Evolutionary conservation across 352 stramenopile genomes (phyloP), one percentile per base, ranked within the genome.

Genomic region (Pythium aphanidermatum): DNA sequence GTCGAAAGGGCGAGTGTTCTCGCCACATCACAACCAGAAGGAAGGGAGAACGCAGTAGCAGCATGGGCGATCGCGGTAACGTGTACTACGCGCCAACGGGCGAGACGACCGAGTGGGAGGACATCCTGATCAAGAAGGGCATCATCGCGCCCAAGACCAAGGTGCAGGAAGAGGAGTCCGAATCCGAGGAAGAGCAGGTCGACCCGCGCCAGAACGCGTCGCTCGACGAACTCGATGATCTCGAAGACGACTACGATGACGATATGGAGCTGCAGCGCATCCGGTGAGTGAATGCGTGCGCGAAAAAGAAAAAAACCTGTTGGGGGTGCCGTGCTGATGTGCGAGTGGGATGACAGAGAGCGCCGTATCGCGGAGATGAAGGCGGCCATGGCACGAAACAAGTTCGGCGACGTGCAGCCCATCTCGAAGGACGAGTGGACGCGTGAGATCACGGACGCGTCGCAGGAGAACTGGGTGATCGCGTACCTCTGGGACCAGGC

Each of bases 391-490:
- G 64, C 74, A 43, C 77, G 76, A 47, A 91, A 88, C 64, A 87
- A 86, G 57, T 96, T 95, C 48, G 85, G 83, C 8, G 82, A 96
- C 46, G 58, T 97, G 16, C 74, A 93, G 47, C 80, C 86, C 20
- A 97, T 97, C 41, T 64, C 75, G 37, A 97, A 96, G 68, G 85
- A 94, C 59, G 88, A 97, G 53, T 97, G 86, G 85, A 88, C 93
- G 9, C 71, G 78, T 33, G 86, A 96, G 53, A 86, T 97, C 54
- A 97, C 88, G 19, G 87, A 97, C 13, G 67, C 69, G 23, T 96
- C 87, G 63, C 71, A 84, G 36, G 74, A 92, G 24, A 62, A 79
- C 56, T 95, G 79, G 81, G 88, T 97, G 17, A 72, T 96, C 46
- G 87, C 79, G 23, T 95, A 95, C 55, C 59, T 97, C 17, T 97